phyloP scores from a whole-genome alignment of 495 filamentous ascomycete genomes.

The Aspergillus cavernicola region DNA sequence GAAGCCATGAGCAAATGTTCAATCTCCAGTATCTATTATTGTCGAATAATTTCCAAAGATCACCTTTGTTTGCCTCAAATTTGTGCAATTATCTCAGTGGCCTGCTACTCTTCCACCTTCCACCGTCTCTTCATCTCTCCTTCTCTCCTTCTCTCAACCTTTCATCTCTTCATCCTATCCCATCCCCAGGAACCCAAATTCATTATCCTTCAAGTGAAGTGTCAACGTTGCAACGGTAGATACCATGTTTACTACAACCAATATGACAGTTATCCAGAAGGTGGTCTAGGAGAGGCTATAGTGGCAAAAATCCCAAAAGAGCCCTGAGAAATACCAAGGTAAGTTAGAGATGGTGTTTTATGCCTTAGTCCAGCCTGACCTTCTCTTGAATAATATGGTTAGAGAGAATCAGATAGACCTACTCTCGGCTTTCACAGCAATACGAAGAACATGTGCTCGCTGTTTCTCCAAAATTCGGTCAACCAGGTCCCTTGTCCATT shows the following conservation, averaged over 20 bases:
- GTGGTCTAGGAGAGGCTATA: constrained; percentile 21
- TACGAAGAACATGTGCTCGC: constrained; percentile 14
- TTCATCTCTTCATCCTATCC: neutral
- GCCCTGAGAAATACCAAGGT: constrained; percentile 21
- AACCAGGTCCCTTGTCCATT: constrained; percentile 1
- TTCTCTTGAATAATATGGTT: constrained; percentile 14
- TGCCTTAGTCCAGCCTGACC: neutral
- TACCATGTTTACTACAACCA: constrained; percentile 31
- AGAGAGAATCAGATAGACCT: constrained; percentile 5
- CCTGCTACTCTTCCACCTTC: neutral
- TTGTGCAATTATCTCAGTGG: no score
- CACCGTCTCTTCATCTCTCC: neutral
- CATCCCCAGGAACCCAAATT: no score
- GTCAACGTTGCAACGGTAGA: constrained; percentile 24
- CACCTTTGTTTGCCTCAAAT: no score
- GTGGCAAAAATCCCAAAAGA: constrained; percentile 23
- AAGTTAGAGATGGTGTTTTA: neutral
- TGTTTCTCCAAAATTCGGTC: neutral
- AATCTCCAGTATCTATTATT: no score
- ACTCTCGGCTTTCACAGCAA: constrained; percentile 6
- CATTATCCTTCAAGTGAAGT: no score
- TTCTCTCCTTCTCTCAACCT: neutral
- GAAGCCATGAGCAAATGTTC: neutral
- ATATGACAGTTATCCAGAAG: constrained; percentile 28
- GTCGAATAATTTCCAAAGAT: neutral